phyloP scores from a whole-genome alignment of 345 rosid species.

The Heritiera littoralis region DNA sequence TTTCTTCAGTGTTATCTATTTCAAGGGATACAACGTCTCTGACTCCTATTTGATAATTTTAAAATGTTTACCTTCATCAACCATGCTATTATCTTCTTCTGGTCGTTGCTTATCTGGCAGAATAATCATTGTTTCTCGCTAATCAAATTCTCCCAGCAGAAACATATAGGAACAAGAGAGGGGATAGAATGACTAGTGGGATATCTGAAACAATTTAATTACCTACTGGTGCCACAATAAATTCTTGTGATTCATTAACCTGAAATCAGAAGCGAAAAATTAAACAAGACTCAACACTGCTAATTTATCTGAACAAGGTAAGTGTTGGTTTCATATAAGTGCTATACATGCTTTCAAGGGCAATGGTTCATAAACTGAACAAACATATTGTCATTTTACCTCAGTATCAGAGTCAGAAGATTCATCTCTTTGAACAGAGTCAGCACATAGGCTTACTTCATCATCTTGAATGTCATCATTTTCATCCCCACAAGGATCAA shows the following conservation, averaged over 20 bases:
- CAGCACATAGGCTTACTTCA: conserved; percentile 63
- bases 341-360: neutral
- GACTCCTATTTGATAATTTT: conserved; percentile 1
- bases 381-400: conserved; percentile 44
- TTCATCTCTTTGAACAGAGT: conserved; percentile 57
- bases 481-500: conserved; percentile 96
- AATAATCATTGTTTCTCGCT: conserved; percentile 27
- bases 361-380: neutral
- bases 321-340: neutral
- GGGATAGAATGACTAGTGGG: neutral
- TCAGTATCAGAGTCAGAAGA: conserved; percentile 81
- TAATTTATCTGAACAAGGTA: neutral
- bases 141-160: conserved; percentile 13
- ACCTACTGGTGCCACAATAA: conserved; percentile 70
- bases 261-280: conserved; percentile 37
- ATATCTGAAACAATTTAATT: conserved; percentile 27
- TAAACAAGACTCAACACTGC: neutral
- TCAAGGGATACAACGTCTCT: neutral
- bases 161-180: neutral
- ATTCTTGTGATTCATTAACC: conserved; percentile 69
- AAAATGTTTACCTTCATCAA: conserved; percentile 61
- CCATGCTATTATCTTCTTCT: conserved; percentile 54
- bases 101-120: conserved; percentile 56
- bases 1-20: neutral
- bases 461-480: conserved; percentile 71